These are phyloP conservation scores for Pseudocercospora cruenta DNA, from an alignment of 2,329 filamentous ascomycete genomes.

Conservation along the genomic window DNA sequence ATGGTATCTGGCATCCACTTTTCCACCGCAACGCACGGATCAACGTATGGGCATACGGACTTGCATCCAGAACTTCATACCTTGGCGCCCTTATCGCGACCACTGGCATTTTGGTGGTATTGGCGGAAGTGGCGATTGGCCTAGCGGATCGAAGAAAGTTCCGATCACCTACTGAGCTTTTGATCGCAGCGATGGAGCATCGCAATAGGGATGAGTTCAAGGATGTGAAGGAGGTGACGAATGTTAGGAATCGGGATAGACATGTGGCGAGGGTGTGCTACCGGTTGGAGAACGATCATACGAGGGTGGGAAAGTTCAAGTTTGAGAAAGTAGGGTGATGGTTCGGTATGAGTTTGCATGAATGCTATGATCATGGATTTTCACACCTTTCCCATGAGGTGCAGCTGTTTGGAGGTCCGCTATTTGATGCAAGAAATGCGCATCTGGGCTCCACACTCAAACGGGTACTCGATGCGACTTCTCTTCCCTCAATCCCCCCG, in stretches of 20 bases:
- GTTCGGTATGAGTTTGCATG: too few relatives aligned
- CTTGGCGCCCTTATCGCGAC: constrained; percentile 27
- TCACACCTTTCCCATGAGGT: too few relatives aligned
- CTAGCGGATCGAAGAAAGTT: constrained; percentile 23
- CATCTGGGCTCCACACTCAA: too few relatives aligned
- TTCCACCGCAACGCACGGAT: constrained; percentile 24
- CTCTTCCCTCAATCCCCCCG: too few relatives aligned
- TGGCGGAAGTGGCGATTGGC: constrained; percentile 26
- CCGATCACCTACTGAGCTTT: constrained; percentile 24
- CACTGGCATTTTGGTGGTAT: constrained; percentile 25
- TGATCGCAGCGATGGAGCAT: constrained; percentile 35
- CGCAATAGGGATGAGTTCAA: constrained; percentile 27
- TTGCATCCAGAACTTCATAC: constrained; percentile 28
- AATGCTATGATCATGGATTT: too few relatives aligned
- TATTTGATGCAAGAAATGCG: too few relatives aligned
- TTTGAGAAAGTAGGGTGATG: constrained; percentile 19
- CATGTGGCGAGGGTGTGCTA: constrained; percentile 27
- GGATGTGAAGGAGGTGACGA: background rate
- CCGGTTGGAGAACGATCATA: constrained; percentile 19
- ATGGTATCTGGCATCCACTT: background rate
- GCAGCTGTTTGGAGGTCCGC: too few relatives aligned
- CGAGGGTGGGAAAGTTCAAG: constrained; percentile 20
- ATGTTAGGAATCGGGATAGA: constrained; percentile 22
- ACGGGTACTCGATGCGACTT: too few relatives aligned
- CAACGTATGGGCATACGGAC: constrained; percentile 32